Percentiles rank a stretch among this genome's conserved stretches.
Evolutionary conservation across 163 green algal genomes (phyloP).

Genomic region (Scenedesmus sp.): DNA sequence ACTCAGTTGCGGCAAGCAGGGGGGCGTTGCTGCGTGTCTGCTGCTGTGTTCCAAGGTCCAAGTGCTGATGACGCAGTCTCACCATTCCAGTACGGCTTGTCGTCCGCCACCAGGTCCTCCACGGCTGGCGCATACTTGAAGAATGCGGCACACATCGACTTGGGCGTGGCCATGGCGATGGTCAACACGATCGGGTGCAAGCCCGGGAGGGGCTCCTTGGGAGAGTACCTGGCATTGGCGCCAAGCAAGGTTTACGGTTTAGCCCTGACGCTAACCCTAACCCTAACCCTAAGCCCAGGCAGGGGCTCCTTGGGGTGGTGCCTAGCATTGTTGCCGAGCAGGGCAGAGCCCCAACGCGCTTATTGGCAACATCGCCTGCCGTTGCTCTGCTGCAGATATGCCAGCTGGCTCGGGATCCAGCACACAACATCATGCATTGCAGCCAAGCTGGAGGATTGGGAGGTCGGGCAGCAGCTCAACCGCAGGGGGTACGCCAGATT

Average conservation of each 20-base stretch:
- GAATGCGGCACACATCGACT: background rate
- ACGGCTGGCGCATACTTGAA: conserved; percentile 22
- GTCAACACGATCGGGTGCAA: conserved; percentile 12
- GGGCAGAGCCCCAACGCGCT: background rate
- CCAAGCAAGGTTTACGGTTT: background rate
- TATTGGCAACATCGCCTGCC: background rate
- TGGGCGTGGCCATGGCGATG: background rate
- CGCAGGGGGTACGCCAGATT: no score
- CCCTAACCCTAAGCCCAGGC: background rate
- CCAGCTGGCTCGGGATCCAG: no score
- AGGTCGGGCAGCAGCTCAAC: no score
- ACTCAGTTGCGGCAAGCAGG: no score
- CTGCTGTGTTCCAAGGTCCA: background rate
- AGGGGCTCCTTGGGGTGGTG: background rate
- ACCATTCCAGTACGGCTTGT: background rate
- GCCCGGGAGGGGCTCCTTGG: background rate
- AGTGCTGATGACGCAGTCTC: background rate
- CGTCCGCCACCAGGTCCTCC: conserved; percentile 7
- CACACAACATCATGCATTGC: no score
- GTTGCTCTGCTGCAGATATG: no score
- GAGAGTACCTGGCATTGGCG: background rate
- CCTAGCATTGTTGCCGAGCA: background rate
- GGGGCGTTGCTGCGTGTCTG: no score
- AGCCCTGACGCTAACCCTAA: no score
- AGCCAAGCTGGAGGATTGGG: no score